Percentiles rank a stretch among this genome's conserved stretches.
Evolutionary conservation across 108 stramenopile species (phyloP).

Genomic region (Parmales sp.): DNA sequence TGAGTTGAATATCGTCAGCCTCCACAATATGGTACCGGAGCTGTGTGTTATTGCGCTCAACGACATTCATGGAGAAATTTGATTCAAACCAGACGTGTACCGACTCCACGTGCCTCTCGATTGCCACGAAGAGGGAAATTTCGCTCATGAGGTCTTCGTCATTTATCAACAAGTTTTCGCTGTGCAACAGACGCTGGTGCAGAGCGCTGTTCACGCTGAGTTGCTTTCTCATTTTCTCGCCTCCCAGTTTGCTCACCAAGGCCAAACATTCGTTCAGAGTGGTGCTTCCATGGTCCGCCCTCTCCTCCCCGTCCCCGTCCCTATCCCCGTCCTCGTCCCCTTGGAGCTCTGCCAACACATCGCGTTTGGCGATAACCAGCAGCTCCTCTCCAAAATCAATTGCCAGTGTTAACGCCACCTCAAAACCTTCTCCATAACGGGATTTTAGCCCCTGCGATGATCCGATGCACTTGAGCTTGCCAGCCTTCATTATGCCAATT

Average conservation of each 20-base stretch:
- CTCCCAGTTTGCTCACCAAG: background rate
- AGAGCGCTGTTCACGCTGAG: too few relatives aligned
- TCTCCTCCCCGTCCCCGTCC: constrained; percentile 1
- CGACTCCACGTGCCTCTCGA: constrained; percentile 47
- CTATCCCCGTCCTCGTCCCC: constrained; percentile 4
- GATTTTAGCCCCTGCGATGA: constrained; percentile 60
- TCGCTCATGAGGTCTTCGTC: background rate
- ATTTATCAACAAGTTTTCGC: background rate
- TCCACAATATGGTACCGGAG: constrained; percentile 55
- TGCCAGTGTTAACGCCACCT: constrained; percentile 61
- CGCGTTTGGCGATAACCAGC: constrained; percentile 37
- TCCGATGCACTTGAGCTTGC: constrained; percentile 74
- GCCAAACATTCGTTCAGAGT: background rate
- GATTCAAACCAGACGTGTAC: constrained; percentile 36
- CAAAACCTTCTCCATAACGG: constrained; percentile 68
- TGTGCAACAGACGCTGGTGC: too few relatives aligned
- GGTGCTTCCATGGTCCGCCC: constrained; percentile 3
- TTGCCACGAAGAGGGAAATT: constrained; percentile 45
- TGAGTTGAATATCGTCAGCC: constrained; percentile 41
- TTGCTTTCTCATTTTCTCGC: too few relatives aligned
- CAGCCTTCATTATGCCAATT: constrained; percentile 89
- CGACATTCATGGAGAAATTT: constrained; percentile 35
- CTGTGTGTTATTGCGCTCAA: constrained; percentile 66
- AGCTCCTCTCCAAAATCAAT: constrained; percentile 23
- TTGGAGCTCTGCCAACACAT: constrained; percentile 11